These are phyloP conservation scores for Pichia cephalocereana DNA, from an alignment of 805 yeast species.

Conservation along the genomic window DNA sequence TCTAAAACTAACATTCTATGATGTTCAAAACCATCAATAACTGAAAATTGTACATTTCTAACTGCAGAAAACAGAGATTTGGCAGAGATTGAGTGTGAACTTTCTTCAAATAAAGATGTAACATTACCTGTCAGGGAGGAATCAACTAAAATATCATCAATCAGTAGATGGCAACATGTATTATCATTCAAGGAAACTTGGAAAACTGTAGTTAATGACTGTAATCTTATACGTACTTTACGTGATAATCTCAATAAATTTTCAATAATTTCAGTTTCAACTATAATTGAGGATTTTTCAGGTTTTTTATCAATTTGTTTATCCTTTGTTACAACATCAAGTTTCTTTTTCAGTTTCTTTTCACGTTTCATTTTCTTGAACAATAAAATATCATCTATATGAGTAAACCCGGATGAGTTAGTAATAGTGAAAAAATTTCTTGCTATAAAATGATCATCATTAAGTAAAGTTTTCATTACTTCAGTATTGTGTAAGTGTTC, in stretches of 20 bases:
- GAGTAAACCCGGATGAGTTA: slow-evolving; percentile 10
- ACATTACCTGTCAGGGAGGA: slow-evolving; percentile 18
- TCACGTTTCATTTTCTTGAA: background rate
- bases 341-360: background rate
- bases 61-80: slow-evolving; percentile 13
- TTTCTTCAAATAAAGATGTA: slow-evolving; percentile 16
- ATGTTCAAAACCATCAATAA: slow-evolving; percentile 7
- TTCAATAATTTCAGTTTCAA: background rate
- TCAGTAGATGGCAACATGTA: slow-evolving; percentile 6
- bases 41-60: slow-evolving; percentile 16
- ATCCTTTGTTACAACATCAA: background rate
- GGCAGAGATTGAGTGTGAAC: slow-evolving; percentile 5
- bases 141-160: slow-evolving; percentile 22
- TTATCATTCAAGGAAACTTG: slow-evolving; percentile 10
- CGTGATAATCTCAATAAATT: slow-evolving; percentile 12
- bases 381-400: slow-evolving; percentile 11
- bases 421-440: slow-evolving; percentile 16
- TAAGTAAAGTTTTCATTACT: slow-evolving; percentile 6
- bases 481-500: slow-evolving; percentile 8
- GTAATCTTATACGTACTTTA: slow-evolving; percentile 17
- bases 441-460: slow-evolving; percentile 14
- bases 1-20: slow-evolving; percentile 14
- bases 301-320: background rate
- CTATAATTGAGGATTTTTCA: background rate
- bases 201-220: slow-evolving; percentile 15